Base-by-base conservation (phyloP, 306 rosid genomes). In the Cicer arietinum region DNA sequence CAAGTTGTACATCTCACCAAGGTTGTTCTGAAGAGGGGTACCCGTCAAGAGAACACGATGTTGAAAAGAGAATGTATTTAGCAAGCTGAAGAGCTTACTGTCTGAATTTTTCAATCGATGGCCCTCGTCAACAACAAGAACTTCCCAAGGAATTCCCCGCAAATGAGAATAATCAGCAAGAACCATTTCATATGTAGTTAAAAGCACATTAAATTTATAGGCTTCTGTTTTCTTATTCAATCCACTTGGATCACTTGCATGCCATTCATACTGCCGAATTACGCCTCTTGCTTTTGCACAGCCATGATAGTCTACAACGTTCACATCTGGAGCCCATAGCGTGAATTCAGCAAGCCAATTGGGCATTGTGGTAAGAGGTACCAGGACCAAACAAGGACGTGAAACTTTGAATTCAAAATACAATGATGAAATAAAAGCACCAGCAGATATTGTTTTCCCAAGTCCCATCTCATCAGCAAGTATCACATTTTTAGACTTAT, bases 391-490 rank as follows among this genome's bases (percentile, higher is more conserved):
- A 86, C 98, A 95, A 80, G 99, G 99, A 61, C 88, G 92, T 81
- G 85, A 80, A 71, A 88, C 99, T 85, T 92, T 95, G 81, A 95
- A 92, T 88, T 95, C 99, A 75, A 80, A 39, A 80, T 92, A 92
- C 79, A 95, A 76, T 7, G 99, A 90, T 57, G 96, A 92, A 63
- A 92, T 40, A 85, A 92, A 95, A 79, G 99, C 98, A 82, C 89
- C 84, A 63, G 99, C 99, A 65, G 99, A 95, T 40, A 95, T 85
- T 66, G 99, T 95, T 84, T 95, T 95, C 79, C 99, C 99, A 41
- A 95, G 98, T 44, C 99, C 99, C 99, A 95, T 95, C 87, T 95
- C 99, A 83, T 95, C 99, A 67, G 99, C 99, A 73, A 95, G 96
- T 69, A 95, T 95, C 81, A 95, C 99, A 89, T 95, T 95, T 83